A percentile compares a stretch with the other conserved stretches of the same genome.
phyloP scores from a whole-genome alignment of 768 basidiomycete species.

The Auricularia heimuer region DNA sequence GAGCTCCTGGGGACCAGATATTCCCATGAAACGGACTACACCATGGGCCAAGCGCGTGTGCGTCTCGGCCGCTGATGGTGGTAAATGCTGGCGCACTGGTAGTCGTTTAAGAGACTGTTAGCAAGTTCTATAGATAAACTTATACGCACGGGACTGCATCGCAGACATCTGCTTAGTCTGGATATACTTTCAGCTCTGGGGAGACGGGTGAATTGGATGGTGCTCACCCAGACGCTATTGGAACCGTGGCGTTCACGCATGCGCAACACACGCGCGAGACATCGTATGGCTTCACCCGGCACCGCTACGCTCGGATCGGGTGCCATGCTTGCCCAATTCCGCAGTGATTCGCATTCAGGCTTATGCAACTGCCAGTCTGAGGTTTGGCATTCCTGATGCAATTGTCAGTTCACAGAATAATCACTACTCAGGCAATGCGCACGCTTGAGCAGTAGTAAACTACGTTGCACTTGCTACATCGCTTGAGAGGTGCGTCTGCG shows the following conservation, averaged over 20 bases:
- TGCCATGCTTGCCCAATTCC: slow-evolving; percentile 42
- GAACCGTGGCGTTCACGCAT: slow-evolving; percentile 43
- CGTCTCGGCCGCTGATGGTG: slow-evolving; percentile 39
- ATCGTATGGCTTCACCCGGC: slow-evolving; percentile 73
- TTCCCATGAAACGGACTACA: slow-evolving; percentile 58
- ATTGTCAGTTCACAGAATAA: background rate
- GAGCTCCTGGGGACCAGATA: slow-evolving; percentile 50
- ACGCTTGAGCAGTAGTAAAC: slow-evolving; percentile 73
- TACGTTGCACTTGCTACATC: slow-evolving; percentile 64
- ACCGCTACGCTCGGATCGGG: slow-evolving; percentile 37
- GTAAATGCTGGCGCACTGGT: slow-evolving; percentile 49
- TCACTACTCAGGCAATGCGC: slow-evolving; percentile 19
- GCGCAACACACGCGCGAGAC: slow-evolving; percentile 70
- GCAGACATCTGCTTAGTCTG: slow-evolving; percentile 51
- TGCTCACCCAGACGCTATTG: slow-evolving; percentile 47
- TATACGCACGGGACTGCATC: slow-evolving; percentile 72
- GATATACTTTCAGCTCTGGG: background rate
- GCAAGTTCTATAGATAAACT: background rate
- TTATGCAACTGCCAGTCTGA: slow-evolving; percentile 69
- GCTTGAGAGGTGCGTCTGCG: slow-evolving; percentile 34
- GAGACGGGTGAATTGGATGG: background rate
- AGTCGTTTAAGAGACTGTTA: background rate
- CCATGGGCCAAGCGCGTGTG: slow-evolving; percentile 67
- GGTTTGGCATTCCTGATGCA: slow-evolving; percentile 53
- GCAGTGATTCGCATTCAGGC: slow-evolving; percentile 64